phyloP scores from a whole-genome alignment of 1,284 basidiomycete species.

The Wallemia ichthyophaga region DNA sequence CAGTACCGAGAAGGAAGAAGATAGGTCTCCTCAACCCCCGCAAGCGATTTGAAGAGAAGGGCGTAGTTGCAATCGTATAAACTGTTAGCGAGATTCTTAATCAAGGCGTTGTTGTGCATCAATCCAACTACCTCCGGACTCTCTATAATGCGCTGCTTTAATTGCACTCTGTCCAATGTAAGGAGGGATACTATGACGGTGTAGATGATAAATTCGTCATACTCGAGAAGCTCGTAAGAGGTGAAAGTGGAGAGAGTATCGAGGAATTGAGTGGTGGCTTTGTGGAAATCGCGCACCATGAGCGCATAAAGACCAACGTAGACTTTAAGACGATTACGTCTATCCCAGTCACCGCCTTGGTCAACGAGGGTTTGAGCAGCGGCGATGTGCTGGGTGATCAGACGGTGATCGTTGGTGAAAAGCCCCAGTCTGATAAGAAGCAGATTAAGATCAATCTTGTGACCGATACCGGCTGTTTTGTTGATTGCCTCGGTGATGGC shows the following conservation, averaged over 20 bases:
- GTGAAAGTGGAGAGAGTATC: conserved; percentile 85
- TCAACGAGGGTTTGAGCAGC: conserved; percentile 75
- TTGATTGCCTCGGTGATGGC: conserved; percentile 27
- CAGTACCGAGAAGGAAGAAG: conserved; percentile 63
- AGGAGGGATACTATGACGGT: conserved; percentile 55
- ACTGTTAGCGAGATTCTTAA: conserved; percentile 21
- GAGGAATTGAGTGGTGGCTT: conserved; percentile 49
- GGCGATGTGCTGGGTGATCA: conserved; percentile 41
- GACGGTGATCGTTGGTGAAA: conserved; percentile 54
- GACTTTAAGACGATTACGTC: conserved; percentile 81
- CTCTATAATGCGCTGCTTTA: conserved; percentile 43
- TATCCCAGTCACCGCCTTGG: conserved; percentile 92
- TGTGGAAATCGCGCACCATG: conserved; percentile 42
- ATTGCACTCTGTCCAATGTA: conserved; percentile 46
- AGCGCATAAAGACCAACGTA: conserved; percentile 66
- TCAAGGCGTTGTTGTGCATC: conserved; percentile 19
- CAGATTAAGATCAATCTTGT: conserved; percentile 71
- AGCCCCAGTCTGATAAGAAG: conserved; percentile 68
- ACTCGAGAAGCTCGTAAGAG: conserved; percentile 59
- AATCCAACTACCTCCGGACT: conserved; percentile 23
- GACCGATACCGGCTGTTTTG: conserved; percentile 77
- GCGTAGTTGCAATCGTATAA: conserved; percentile 83
- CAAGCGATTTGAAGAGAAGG: conserved; percentile 69
- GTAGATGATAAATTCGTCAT: conserved; percentile 69
- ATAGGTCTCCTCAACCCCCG: conserved; percentile 59